These are phyloP conservation scores for Yamadazyma endophytica DNA, from an alignment of 805 yeast genomes.

Conservation along the genomic window DNA sequence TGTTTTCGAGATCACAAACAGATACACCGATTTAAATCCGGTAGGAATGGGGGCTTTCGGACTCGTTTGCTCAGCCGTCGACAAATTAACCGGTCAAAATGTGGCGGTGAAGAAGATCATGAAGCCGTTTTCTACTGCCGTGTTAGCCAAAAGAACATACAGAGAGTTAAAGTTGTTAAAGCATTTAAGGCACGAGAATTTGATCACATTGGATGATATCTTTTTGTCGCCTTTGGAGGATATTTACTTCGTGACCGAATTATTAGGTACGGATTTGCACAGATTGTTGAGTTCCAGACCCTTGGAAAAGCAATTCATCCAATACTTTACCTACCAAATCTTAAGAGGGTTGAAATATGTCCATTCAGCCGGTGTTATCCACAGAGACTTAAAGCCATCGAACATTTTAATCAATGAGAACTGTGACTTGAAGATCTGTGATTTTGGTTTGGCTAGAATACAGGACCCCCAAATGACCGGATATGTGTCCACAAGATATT, in stretches of 20 bases:
- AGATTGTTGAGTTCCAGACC: slow-evolving; percentile 89
- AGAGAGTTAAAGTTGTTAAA: slow-evolving; percentile 91
- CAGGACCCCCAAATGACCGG: slow-evolving; percentile 99
- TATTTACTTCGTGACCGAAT: slow-evolving; percentile 91
- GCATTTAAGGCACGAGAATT: slow-evolving; percentile 90
- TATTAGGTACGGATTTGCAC: slow-evolving; percentile 95
- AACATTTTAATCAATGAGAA: slow-evolving; percentile 84
- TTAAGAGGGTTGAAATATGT: slow-evolving; percentile 85
- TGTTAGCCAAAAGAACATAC: slow-evolving; percentile 93
- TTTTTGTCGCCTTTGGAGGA: slow-evolving; percentile 94
- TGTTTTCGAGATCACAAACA: slow-evolving; percentile 84
- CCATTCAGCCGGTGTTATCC: slow-evolving; percentile 89
- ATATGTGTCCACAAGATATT: slow-evolving; percentile 91
- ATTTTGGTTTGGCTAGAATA: slow-evolving; percentile 91
- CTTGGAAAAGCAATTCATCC: slow-evolving; percentile 91
- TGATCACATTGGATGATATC: slow-evolving; percentile 89
- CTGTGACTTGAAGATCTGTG: slow-evolving; percentile 88
- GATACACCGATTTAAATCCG: slow-evolving; percentile 90
- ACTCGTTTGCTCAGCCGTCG: slow-evolving; percentile 92
- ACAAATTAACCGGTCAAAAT: slow-evolving; percentile 81
- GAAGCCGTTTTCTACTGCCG: slow-evolving; percentile 95
- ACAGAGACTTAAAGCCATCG: slow-evolving; percentile 82
- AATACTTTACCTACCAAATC: slow-evolving; percentile 93
- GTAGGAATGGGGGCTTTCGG: slow-evolving; percentile 99
- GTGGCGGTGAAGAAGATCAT: slow-evolving; percentile 97